Evolutionary conservation across 2,329 filamentous ascomycete species (phyloP).

Genomic region (Nigrospora sphaerica): DNA sequence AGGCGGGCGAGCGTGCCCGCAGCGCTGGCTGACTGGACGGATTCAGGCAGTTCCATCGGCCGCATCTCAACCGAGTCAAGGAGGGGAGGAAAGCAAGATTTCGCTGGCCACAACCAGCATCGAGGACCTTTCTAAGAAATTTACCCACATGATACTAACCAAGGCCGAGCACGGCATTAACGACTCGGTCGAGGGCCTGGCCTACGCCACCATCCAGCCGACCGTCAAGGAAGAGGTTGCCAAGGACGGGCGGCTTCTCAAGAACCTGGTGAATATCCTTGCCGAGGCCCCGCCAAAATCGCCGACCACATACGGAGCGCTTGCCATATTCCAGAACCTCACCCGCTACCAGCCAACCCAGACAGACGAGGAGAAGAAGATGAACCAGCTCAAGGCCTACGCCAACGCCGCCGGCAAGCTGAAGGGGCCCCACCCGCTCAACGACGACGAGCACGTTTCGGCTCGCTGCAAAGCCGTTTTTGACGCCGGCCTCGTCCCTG

Average conservation of each 20-base stretch:
- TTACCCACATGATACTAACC: conserved; percentile 58
- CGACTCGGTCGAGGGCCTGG: conserved; percentile 80
- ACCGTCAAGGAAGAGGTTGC: conserved; percentile 77
- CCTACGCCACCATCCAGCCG: conserved; percentile 82
- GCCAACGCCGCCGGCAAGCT: conserved; percentile 73
- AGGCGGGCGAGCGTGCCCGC: conserved; percentile 6
- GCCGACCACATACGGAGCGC: conserved; percentile 71
- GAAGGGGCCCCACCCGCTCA: conserved; percentile 56
- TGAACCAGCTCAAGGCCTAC: conserved; percentile 88
- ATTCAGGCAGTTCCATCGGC: conserved; percentile 47
- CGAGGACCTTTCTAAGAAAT: conserved; percentile 57
- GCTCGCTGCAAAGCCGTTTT: conserved; percentile 73
- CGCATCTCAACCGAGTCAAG: conserved; percentile 26
- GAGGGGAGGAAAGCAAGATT: conserved; percentile 33
- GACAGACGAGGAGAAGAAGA: conserved; percentile 86
- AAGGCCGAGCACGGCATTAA: conserved; percentile 45
- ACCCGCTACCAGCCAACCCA: conserved; percentile 71
- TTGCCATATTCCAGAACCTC: conserved; percentile 81
- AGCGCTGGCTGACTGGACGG: conserved; percentile 35
- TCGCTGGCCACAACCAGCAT: conserved; percentile 52
- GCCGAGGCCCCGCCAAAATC: conserved; percentile 53
- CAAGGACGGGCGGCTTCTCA: conserved; percentile 60
- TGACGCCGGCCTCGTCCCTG: conserved; percentile 67
- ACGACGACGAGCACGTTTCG: conserved; percentile 69
- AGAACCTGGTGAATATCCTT: conserved; percentile 60